Evolutionary conservation across 371 early-diverging fungal species (phyloP), one percentile per base, ranked within the genome.

Genomic region (Rhizopus delemar): DNA sequence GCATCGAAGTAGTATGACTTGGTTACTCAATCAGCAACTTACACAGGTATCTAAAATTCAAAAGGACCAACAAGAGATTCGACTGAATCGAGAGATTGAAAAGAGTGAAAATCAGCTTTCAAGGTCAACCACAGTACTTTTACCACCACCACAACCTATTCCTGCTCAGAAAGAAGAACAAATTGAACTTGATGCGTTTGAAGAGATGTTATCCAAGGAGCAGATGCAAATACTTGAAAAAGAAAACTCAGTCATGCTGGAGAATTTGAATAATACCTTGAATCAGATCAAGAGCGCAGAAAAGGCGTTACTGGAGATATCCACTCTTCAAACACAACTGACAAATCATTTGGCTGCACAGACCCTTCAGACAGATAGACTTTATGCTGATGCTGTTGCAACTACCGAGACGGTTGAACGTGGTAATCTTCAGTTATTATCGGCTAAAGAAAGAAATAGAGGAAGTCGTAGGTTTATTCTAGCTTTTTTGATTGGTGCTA

Each of bases 371-470:
- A 87, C 90, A 0, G 90, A 89, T 68, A 76, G 63, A 48, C 66
- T 89, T 4, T 87, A 89, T 65, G 81, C 77, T 8, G 89, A 88
- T 48, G 84, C 90, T 11, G 72, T 87, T 12, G 82, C 83, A 1
- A 80, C 88, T 0, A 80, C 77, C 0, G 83, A 83, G 22, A 74
- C 73, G 16, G 79, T 89, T 1, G 81, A 71, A 22, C 68, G 81
- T 53, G 90, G 89, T 11, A 89, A 89, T 60, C 49, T 73, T 2
- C 78, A 81, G 41, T 53, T 89, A 39, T 63, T 77, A 5, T 56
- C 77, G 35, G 85, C 90, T 0, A 74, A 76, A 52, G 81, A 84
- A 64, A 63, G 82, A 51, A 81, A 86, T 58, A 70, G 74, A 11
- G 72, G 80, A 33, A 77, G 88, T 11, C 74, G 90, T 49, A 85